These are phyloP conservation scores for Aspergillus transmontanensis DNA, from an alignment of 2,329 filamentous ascomycete species.

Conservation along the genomic window DNA sequence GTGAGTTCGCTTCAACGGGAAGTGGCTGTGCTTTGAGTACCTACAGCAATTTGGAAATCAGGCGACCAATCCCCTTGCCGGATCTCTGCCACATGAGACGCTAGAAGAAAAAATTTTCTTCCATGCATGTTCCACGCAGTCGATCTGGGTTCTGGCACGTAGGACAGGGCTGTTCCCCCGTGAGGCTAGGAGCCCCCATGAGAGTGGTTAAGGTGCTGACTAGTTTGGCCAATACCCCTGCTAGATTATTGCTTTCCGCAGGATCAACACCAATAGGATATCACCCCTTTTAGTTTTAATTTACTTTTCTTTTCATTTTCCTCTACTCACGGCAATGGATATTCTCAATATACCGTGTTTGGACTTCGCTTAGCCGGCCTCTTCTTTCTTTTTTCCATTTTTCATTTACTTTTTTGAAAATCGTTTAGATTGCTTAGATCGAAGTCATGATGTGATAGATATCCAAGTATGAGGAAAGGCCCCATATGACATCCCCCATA, in stretches of 20 bases:
- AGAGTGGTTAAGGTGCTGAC: conserved; percentile 13
- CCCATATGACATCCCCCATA: conserved; percentile 5
- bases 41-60: conserved; percentile 1
- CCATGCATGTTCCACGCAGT: conserved; percentile 10
- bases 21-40: conserved; percentile 11
- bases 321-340: background rate
- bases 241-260: background rate
- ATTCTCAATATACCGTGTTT: background rate
- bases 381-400: background rate
- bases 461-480: background rate
- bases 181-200: conserved; percentile 1
- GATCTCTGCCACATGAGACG: background rate
- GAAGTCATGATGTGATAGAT: conserved; percentile 1
- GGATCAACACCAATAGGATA: background rate
- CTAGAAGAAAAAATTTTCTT: conserved; percentile 12
- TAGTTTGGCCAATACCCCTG: conserved; percentile 8
- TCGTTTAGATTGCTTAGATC: background rate
- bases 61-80: conserved; percentile 1
- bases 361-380: background rate
- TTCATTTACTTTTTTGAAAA: background rate
- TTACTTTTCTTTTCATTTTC: background rate
- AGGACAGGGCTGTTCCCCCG: background rate
- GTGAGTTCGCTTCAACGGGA: background rate
- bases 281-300: background rate
- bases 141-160: background rate